phyloP scores from a whole-genome alignment of 345 rosid genomes.

The Populus tremula region DNA sequence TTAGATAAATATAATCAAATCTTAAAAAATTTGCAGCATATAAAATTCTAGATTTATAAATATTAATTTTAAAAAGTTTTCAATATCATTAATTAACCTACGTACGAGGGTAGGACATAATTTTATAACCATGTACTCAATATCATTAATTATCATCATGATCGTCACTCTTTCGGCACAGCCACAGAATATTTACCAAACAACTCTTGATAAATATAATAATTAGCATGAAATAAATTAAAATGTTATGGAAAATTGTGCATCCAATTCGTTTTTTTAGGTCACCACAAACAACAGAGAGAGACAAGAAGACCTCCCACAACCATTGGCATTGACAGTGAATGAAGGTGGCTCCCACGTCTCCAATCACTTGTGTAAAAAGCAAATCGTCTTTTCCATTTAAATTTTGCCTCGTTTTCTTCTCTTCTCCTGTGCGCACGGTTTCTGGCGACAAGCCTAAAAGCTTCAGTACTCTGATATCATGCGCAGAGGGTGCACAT shows the following conservation, averaged over 20 bases:
- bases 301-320: neutral
- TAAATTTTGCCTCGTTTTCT: neutral
- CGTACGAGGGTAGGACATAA: no score
- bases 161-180: no score
- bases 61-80: no score
- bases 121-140: no score
- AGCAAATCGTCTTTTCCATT: slow-evolving; percentile 17
- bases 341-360: neutral
- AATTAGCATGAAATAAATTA: no score
- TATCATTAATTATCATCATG: no score
- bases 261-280: no score
- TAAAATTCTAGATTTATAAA: no score
- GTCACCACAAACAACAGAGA: neutral
- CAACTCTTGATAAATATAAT: no score
- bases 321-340: neutral
- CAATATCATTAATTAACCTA: no score
- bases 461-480: slow-evolving; percentile 9
- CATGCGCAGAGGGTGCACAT: neutral
- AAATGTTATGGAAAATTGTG: no score
- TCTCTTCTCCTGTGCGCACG: neutral
- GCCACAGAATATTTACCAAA: no score
- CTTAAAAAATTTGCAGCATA: accelerated
- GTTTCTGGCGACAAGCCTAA: slow-evolving; percentile 21
- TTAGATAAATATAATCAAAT: accelerated
- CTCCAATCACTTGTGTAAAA: slow-evolving; percentile 5